Evolutionary conservation across 2,329 filamentous ascomycete species (phyloP).

Genomic region (Epicoccum nigrum): DNA sequence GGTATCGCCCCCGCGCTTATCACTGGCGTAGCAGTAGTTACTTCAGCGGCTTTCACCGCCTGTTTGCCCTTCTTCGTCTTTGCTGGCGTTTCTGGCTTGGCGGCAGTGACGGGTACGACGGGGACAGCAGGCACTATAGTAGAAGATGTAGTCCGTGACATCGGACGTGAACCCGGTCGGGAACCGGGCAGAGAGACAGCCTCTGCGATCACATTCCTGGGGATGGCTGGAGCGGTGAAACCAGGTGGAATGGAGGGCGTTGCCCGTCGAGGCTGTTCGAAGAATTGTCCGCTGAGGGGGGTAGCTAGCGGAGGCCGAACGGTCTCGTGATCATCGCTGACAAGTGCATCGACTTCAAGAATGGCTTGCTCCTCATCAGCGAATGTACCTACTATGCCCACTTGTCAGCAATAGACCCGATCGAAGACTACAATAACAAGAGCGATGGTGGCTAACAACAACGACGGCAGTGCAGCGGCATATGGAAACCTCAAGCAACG

Average conservation of each 20-base stretch:
- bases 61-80: conserved; percentile 36
- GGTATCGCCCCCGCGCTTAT: conserved; percentile 15
- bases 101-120: conserved; percentile 48
- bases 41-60: conserved; percentile 8
- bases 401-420: conserved; percentile 49
- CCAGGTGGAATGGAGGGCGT: conserved; percentile 56
- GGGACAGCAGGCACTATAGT: conserved; percentile 48
- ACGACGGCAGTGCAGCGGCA: conserved; percentile 22
- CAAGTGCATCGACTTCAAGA: conserved; percentile 70
- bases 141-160: conserved; percentile 42
- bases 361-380: conserved; percentile 66
- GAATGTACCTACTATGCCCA: conserved; percentile 63
- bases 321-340: conserved; percentile 59
- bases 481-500: conserved; percentile 15
- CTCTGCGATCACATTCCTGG: conserved; percentile 33
- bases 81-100: conserved; percentile 37
- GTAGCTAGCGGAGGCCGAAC: conserved; percentile 38
- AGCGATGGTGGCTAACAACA: conserved; percentile 12
- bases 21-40: conserved; percentile 2
- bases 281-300: conserved; percentile 30
- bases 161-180: conserved; percentile 37
- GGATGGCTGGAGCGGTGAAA: conserved; percentile 43
- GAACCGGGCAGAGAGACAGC: conserved; percentile 23
- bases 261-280: conserved; percentile 48
- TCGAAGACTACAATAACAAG: neutral